phyloP scores from a whole-genome alignment of 305 asterid genomes.

The Andrographis paniculata region DNA sequence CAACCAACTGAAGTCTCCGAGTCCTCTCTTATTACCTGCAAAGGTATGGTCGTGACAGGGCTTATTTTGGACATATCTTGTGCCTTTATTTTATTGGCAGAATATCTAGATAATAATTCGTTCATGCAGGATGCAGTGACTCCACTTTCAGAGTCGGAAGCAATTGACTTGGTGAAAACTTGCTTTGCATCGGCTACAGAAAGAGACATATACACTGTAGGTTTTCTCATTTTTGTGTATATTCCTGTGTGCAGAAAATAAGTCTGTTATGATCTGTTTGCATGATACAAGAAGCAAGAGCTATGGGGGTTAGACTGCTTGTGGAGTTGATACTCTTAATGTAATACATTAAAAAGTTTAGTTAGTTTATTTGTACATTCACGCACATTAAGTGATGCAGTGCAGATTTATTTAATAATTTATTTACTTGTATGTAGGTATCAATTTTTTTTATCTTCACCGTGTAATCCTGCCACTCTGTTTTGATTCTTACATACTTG shows the following conservation, averaged over 20 bases:
- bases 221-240: slow-evolving; percentile 16
- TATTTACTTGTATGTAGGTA: too few relatives aligned
- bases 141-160: slow-evolving; percentile 89
- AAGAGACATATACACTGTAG: slow-evolving; percentile 91
- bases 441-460: too few relatives aligned
- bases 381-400: too few relatives aligned
- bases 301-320: too few relatives aligned
- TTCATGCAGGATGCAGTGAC: slow-evolving; percentile 70
- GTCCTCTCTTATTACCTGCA: slow-evolving; percentile 78
- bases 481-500: too few relatives aligned
- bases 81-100: neutral
- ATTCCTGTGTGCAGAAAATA: neutral
- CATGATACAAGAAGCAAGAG: neutral
- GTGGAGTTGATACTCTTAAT: too few relatives aligned
- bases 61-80: neutral
- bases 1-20: slow-evolving; percentile 88
- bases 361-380: too few relatives aligned
- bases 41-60: slow-evolving; percentile 32
- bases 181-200: slow-evolving; percentile 97
- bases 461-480: too few relatives aligned
- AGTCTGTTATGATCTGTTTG: neutral
- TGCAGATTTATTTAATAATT: too few relatives aligned
- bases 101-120: neutral
- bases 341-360: too few relatives aligned
- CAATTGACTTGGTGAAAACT: slow-evolving; percentile 90